Evolutionary conservation across 2,329 filamentous ascomycete genomes (phyloP), one percentile per base, ranked within the genome.

Genomic region (Trichophaea hybrida): DNA sequence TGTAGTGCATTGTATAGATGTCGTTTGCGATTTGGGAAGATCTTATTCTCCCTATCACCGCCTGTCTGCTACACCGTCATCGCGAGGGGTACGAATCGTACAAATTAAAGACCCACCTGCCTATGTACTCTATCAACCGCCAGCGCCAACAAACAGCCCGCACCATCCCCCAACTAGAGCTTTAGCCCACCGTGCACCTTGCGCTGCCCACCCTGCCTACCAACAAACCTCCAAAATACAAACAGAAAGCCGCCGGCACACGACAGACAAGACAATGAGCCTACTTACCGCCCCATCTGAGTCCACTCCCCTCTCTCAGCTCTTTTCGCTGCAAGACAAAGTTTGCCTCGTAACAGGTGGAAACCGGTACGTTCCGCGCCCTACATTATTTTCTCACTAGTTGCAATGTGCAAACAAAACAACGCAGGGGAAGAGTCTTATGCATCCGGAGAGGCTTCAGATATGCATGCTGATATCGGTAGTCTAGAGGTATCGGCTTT

Each of bases 271-370:
- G 8, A 53, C 10, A 37, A 55, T 55, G 53, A 17, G n/a, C 15
- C 53, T 55, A n/a, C 61, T 63, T 54, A 52, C 58, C 15, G 63
- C 63, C 35, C 61, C 63, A 17, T 40, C 58, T 55, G 63, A 65
- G 62, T 52, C 53, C 34, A 65, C 61, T 34, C 62, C 62, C 59
- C 52, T 64, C 32, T 63, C 62, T 52, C 58, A 59, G 53, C 40
- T 64, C 15, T 64, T 64, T 31, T 64, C 62, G 53, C 58, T 64
- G 5, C 54, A 57, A 49, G 62, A 56, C 37, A 64, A 44, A 54
- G 62, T 64, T 52, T 64, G 62, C 52, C 48, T 64, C 31, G 57
- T 64, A 55, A 64, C 62, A 40, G 62, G 62, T 46, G 62, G 62
- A 6, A 64, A 64, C 38, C 62, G 62, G 62, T 64, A 61, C 40